These are phyloP conservation scores for Hypoxylon rickii DNA, from an alignment of 495 filamentous ascomycete species.

Conservation along the genomic window DNA sequence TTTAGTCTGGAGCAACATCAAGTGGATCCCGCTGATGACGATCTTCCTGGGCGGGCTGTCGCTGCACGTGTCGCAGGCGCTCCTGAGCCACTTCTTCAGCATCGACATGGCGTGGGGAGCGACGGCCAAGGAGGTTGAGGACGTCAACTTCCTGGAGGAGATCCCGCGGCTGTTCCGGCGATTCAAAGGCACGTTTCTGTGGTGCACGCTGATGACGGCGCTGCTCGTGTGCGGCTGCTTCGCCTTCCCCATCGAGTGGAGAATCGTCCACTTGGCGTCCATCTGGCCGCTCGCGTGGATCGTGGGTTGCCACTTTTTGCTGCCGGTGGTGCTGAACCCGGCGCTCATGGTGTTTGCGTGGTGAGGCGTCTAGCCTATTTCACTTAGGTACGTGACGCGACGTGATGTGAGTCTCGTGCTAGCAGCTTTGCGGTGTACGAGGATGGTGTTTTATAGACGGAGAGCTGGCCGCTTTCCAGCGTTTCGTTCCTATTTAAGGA, in stretches of 20 bases:
- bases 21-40: slow-evolving; percentile 64
- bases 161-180: slow-evolving; percentile 57
- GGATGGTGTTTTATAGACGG: too few relatives aligned
- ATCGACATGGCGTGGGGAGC: slow-evolving; percentile 67
- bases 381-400: too few relatives aligned
- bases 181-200: slow-evolving; percentile 65
- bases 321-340: slow-evolving; percentile 67
- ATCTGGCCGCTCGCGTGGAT: slow-evolving; percentile 62
- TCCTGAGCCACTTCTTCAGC: slow-evolving; percentile 64
- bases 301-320: slow-evolving; percentile 59
- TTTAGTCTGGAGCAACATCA: slow-evolving; percentile 62
- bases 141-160: slow-evolving; percentile 64
- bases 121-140: slow-evolving; percentile 66
- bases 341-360: slow-evolving; percentile 70
- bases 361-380: too few relatives aligned
- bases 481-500: too few relatives aligned
- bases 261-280: slow-evolving; percentile 59
- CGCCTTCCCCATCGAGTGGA: slow-evolving; percentile 57
- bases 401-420: too few relatives aligned
- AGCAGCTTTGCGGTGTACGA: too few relatives aligned
- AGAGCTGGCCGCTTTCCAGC: too few relatives aligned
- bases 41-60: slow-evolving; percentile 70
- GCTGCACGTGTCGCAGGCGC: slow-evolving; percentile 63
- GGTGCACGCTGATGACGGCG: slow-evolving; percentile 50
- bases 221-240: slow-evolving; percentile 54